Percentiles rank a stretch among this genome's conserved stretches.
Conservation (phyloP, 2,329 filamentous ascomycete species). For the Aspergillus ustus region DNA sequence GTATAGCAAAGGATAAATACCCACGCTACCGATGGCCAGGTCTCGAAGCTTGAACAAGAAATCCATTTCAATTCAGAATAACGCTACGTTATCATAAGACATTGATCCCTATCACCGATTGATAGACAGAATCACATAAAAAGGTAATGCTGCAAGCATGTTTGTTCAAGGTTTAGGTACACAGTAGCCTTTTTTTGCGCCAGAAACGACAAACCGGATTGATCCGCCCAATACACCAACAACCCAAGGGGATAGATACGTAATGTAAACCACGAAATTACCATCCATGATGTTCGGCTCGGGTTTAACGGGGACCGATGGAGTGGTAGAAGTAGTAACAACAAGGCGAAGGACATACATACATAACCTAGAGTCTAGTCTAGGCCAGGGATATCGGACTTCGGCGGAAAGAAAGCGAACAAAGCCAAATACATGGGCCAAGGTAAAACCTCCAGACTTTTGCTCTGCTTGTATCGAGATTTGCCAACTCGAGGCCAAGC, state of each 20-base stretch:
- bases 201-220: constrained; percentile 9
- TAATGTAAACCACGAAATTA: constrained; percentile 4
- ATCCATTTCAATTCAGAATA: neutral
- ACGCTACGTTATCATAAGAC: constrained; percentile 9
- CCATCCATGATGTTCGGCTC: constrained; percentile 8
- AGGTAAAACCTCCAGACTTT: constrained; percentile 8
- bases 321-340: constrained; percentile 5
- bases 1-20: too few species aligned
- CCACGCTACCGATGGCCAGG: too few species aligned
- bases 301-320: constrained; percentile 3
- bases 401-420: neutral
- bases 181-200: constrained; percentile 9
- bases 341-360: constrained; percentile 5
- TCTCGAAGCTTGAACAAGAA: neutral
- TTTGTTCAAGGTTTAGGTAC: constrained; percentile 8
- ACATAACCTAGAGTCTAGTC: neutral
- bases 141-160: constrained; percentile 17
- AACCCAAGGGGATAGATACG: constrained; percentile 1
- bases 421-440: constrained; percentile 17
- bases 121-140: neutral
- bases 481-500: neutral
- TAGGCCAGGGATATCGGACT: neutral
- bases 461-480: neutral
- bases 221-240: constrained; percentile 15
- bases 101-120: neutral